These are phyloP conservation scores for Xanthoconium separans DNA, from an alignment of 1,284 basidiomycete genomes.

Conservation along the genomic window DNA sequence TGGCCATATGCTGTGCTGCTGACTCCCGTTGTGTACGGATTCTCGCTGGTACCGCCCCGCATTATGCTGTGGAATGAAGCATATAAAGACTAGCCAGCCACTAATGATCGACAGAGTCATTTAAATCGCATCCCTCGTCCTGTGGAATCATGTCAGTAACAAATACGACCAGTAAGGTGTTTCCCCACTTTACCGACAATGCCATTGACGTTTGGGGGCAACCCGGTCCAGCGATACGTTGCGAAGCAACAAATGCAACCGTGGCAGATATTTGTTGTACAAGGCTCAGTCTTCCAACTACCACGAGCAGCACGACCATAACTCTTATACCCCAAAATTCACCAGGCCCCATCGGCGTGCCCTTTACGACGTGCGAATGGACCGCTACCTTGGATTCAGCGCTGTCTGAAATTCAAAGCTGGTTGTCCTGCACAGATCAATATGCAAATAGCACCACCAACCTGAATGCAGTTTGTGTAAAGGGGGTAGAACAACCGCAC, in stretches of 20 bases:
- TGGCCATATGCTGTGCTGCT: too few species aligned
- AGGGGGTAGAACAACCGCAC: too few species aligned
- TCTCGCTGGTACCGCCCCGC: too few species aligned
- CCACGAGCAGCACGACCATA: background rate
- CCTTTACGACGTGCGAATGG: conserved; percentile 2
- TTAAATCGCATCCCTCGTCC: too few species aligned
- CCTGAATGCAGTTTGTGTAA: background rate
- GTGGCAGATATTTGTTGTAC: conserved; percentile 7
- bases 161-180: background rate
- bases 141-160: too few species aligned
- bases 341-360: background rate
- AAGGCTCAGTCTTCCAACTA: background rate
- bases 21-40: too few species aligned
- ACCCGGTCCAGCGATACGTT: background rate
- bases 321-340: background rate
- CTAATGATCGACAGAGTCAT: too few species aligned
- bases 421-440: background rate
- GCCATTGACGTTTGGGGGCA: background rate
- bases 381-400: background rate
- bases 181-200: background rate
- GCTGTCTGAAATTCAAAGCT: background rate
- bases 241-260: conserved; percentile 6
- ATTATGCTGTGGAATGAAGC: too few species aligned
- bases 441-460: too few species aligned
- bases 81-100: too few species aligned